Conservation (phyloP, 176 grass and related monocot genomes). For the Carex parvula region DNA sequence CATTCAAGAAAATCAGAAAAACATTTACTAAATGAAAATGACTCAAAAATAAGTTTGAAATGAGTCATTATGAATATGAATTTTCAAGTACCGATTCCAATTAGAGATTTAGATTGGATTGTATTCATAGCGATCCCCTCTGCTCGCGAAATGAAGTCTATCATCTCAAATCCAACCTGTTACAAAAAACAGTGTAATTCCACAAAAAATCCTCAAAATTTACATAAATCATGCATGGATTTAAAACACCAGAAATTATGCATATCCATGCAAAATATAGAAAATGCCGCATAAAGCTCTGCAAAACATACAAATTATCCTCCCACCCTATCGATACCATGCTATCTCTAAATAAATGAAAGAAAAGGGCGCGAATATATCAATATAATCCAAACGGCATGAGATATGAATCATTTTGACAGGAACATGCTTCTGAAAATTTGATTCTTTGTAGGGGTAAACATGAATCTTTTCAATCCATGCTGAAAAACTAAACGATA, state of each 20-base stretch:
- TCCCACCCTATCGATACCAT: background rate
- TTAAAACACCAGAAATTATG: background rate
- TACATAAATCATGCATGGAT: background rate
- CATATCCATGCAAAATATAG: background rate
- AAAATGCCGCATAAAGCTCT: background rate
- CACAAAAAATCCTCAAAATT: background rate
- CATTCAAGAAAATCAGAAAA: slow-evolving; percentile 19
- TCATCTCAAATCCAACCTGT: slow-evolving; percentile 93
- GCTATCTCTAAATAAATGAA: background rate
- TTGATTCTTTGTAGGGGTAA: background rate
- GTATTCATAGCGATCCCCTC: slow-evolving; percentile 72
- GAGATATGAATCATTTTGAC: background rate
- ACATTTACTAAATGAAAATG: slow-evolving; percentile 9
- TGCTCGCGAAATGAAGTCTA: slow-evolving; percentile 60
- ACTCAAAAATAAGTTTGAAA: background rate
- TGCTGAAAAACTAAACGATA: background rate
- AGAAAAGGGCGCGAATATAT: background rate
- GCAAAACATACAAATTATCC: background rate
- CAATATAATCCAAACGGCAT: background rate
- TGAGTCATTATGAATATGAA: background rate
- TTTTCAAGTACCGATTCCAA: slow-evolving; percentile 68
- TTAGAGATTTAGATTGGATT: slow-evolving; percentile 76
- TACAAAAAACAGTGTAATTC: background rate
- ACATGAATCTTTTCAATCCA: background rate
- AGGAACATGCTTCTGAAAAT: background rate